phyloP scores from a whole-genome alignment of 768 basidiomycete species.

The Auricularia auricula-judae region DNA sequence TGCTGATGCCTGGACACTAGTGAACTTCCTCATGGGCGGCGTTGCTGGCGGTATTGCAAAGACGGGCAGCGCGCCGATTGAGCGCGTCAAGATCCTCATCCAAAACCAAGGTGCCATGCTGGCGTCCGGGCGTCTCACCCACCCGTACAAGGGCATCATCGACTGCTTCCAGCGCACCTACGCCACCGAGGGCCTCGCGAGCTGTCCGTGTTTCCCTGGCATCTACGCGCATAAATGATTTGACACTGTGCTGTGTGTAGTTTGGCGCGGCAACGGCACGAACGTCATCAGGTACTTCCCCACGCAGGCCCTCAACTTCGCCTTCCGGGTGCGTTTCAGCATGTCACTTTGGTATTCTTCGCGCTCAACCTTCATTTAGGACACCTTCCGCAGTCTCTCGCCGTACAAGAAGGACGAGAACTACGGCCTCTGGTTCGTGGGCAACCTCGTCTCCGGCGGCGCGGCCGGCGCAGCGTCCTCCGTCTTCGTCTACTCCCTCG shows the following conservation, averaged over 20 bases:
- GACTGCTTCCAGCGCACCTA: conserved; percentile 26
- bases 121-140: conserved; percentile 21
- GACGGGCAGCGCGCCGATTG: conserved; percentile 38
- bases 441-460: conserved; percentile 32
- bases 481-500: conserved; percentile 36
- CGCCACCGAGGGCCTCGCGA: conserved; percentile 25
- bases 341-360: neutral
- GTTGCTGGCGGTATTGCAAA: conserved; percentile 26
- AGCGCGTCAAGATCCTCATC: conserved; percentile 35
- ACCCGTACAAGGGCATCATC: conserved; percentile 26
- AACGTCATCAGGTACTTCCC: conserved; percentile 36
- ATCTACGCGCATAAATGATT: neutral
- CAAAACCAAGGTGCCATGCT: conserved; percentile 25
- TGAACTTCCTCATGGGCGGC: conserved; percentile 18
- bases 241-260: conserved; percentile 9
- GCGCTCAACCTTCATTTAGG: conserved; percentile 9
- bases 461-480: conserved; percentile 31
- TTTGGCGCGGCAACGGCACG: conserved; percentile 35
- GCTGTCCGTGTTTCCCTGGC: conserved; percentile 17
- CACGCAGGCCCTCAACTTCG: conserved; percentile 36
- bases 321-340: conserved; percentile 20
- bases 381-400: conserved; percentile 28
- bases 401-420: conserved; percentile 26
- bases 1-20: neutral
- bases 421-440: conserved; percentile 26